These are phyloP conservation scores for Vitis hybrid DNA, from an alignment of 177 flowering plant species.

Conservation along the genomic window DNA sequence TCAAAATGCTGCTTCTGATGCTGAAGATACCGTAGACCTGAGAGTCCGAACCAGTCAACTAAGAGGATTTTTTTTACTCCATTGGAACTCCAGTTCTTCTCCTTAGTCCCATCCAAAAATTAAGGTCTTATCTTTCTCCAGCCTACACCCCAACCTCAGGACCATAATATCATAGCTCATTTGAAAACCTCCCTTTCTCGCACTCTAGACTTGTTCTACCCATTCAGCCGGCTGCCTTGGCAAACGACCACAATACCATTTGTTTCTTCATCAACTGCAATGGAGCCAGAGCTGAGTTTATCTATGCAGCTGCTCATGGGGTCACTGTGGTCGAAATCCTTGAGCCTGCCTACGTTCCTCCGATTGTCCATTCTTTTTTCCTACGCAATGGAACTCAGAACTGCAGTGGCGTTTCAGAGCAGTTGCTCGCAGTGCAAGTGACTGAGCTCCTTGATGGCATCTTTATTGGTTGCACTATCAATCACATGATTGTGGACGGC, in stretches of 20 bases:
- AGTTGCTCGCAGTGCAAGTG: constrained; percentile 21
- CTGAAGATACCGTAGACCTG: no score
- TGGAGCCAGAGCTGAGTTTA: constrained; percentile 34
- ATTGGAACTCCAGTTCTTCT: no score
- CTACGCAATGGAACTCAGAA: constrained; percentile 21
- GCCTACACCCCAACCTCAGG: not conserved
- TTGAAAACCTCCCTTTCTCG: not conserved
- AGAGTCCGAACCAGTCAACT: no score
- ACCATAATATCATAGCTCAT: no score
- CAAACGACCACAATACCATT: constrained; percentile 6
- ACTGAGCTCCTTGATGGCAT: constrained; percentile 33
- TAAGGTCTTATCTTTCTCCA: no score
- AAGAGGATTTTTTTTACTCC: no score
- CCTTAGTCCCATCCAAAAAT: no score
- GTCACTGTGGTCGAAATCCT: constrained; percentile 28
- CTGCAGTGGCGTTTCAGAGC: constrained; percentile 33
- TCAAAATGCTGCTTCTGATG: no score
- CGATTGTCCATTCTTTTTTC: constrained; percentile 26
- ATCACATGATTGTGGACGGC: no score
- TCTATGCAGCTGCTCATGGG: constrained; percentile 35
- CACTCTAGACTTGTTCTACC: constrained; percentile 25
- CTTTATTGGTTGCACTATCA: no score
- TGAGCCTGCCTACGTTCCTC: constrained; percentile 24
- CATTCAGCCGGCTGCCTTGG: constrained; percentile 37
- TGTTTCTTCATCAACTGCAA: constrained; percentile 35